Evolutionary conservation across 345 rosid species (phyloP), one percentile per base, ranked within the genome.

Genomic region (Citrus inodora): DNA sequence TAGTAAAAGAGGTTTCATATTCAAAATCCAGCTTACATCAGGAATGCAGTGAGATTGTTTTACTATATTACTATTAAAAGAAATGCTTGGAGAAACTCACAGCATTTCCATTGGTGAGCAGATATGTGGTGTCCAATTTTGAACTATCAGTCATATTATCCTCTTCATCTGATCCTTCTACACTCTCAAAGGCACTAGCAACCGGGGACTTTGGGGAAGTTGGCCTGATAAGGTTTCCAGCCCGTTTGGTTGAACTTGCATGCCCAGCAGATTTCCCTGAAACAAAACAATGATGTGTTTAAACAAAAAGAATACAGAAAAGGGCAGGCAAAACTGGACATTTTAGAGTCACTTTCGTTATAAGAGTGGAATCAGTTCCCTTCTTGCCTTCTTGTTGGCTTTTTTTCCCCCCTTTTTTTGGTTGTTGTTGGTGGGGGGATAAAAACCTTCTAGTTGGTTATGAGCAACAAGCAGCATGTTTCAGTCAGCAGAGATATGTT

Each of bases 141-240:
- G 89, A 71, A 80, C 63, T 85, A 66, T 92, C 92, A 22, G 89
- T 88, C 89, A 92, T 70, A 79, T 85, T 86, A 83, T 94, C 97
- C 82, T 94, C 99, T 76, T 93, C 99, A 85, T 97, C 99, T 1
- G 98, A 94, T 67, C 90, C 99, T 83, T 87, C 99, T 73, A 90
- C 70, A 74, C 95, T 94, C 88, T 92, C 98, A 81, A 94, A 92
- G 56, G 91, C 97, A 87, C 97, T 91, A 38, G 94, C 93, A 84
- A 83, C 95, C 68, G 99, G 99, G 32, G 99, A 97, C 85, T 93
- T 94, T 0, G 99, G 99, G 74, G 98, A 90, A 60, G 90, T 90
- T 79, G 96, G 91, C 82, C 94, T 88, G 27, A 89, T 86, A 78
- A 91, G 82, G 81, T 76, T 88, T 70, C 92, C 90, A 68, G 84